Evolutionary conservation across 169 alveolate genomes (phyloP), one percentile per base, ranked within the genome.

Genomic region (Cryptosporidium ryanae): DNA sequence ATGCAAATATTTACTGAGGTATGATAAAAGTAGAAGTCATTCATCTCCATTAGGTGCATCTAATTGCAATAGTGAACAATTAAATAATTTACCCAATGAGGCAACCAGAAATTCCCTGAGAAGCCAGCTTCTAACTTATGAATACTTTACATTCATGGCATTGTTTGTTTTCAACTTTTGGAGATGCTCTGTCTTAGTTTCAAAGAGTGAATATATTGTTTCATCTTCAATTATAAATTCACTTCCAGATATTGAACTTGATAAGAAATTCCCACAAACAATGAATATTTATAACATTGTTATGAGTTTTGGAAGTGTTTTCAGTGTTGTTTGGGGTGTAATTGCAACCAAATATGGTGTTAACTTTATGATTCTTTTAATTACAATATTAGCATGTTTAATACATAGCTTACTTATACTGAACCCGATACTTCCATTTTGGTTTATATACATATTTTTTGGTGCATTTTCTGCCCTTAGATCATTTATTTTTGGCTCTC

Each of bases 261-360:
- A 13, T 49, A 70, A 76, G 25, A 43, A 32, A 5, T 63, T 76
- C 10, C 66, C 66, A 4, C 59, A 27, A 25, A 55, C 63, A 3
- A 76, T 76, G 87, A 61, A 76, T 61, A 76, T 76, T 12, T 76
- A 76, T 59, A 76, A 76, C 34, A 59, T 55, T 17, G 43, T 76
- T 32, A 76, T 76, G 87, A 59, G 87, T 31, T 13, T 76, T 18
- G 87, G 87, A 76, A 76, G 87, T 59, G 46, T 76, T 5, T 76
- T 76, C 59, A 76, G 87, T 32, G 64, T 76, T 17, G 27, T 76
- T 61, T 76, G 70, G 87, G 87, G 87, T n/a, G 65, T 31, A 10
- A 32, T 76, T 44, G 63, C 87, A 34, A 76, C 87, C 1, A 76
- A 61, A 61, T 76, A 76, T 76, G 87, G 87, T 38, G 87, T 76